A percentile compares a stretch with the other conserved stretches of the same genome.
Evolutionary conservation across 305 asterid species (phyloP).

Genomic region (Ilex paraguariensis): DNA sequence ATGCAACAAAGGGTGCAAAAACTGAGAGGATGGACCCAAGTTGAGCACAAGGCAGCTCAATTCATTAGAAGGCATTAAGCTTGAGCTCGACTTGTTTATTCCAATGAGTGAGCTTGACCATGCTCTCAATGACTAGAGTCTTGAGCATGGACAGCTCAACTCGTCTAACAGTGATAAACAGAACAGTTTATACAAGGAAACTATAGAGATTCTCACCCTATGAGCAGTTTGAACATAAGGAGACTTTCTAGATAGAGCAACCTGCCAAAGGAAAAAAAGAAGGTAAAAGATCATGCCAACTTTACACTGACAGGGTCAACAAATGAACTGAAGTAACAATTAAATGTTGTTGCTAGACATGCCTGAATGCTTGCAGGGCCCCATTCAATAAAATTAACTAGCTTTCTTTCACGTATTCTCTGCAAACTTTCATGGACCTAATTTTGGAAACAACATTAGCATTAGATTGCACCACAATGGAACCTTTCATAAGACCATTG

Average conservation of each 20-base stretch:
- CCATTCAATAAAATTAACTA: constrained; percentile 98
- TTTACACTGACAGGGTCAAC: constrained; percentile 7
- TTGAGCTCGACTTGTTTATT: too few species aligned
- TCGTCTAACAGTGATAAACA: too few species aligned
- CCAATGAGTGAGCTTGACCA: too few species aligned
- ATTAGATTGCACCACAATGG: neutral
- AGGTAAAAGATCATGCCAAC: neutral
- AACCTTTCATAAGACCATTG: neutral
- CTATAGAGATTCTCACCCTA: constrained; percentile 50
- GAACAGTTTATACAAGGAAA: constrained; percentile 7
- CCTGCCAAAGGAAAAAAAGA: constrained; percentile 39
- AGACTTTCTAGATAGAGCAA: constrained; percentile 95
- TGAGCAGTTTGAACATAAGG: constrained; percentile 97
- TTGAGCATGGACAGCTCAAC: constrained; percentile 1
- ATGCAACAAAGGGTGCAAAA: too few species aligned
- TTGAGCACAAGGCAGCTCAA: too few species aligned
- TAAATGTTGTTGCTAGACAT: constrained; percentile 12
- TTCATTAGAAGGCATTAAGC: too few species aligned
- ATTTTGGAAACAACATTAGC: constrained; percentile 19
- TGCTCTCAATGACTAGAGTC: too few species aligned
- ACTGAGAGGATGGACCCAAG: too few species aligned
- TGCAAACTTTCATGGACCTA: constrained; percentile 99
- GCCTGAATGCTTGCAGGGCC: constrained; percentile 99
- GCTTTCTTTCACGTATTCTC: constrained; percentile 96
- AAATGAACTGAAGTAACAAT: constrained; percentile 3